Evolutionary conservation across 495 filamentous ascomycete species (phyloP), one percentile per base, ranked within the genome.

Genomic region (Penicillium angulare): DNA sequence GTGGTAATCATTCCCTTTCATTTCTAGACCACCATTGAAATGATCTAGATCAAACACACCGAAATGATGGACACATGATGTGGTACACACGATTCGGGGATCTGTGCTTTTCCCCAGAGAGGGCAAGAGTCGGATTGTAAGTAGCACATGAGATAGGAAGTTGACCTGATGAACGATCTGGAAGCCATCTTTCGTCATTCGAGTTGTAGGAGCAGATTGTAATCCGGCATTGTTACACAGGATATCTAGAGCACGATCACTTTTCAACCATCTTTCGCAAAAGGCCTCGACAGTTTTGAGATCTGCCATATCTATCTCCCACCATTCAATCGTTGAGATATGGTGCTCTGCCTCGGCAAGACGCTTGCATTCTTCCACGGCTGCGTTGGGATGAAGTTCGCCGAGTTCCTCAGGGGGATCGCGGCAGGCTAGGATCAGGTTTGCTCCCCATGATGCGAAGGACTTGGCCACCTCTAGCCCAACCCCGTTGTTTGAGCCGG

Each of bases 291-390:
- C 62, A 0, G 71, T 79, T 5, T 50, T 46, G 35, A 80, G 69
- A 9, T 65, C 61, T 15, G 60, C 64, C 64, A 84, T 73, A 40
- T 84, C 80, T 0, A 86, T 43, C 15, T 66, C 55, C 72, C 78
- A 80, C 35, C 78, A 75, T 33, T 81, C 68, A n/a, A 73, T 72
- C 0, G 27, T 66, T 3, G 74, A 55, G 7, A 43, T 26, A 24
- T 67, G 59, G 12, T 56, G 59, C 3, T 53, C 22, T 12, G 47
- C 42, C 20, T 43, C 21, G 5, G 64, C 59, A 15, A 59, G 21
- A 0, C 32, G 20, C 31, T 55, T 53, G 38, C 61, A 65, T 48
- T 59, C 45, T 22, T 60, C 29, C 5, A 55, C 47, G 3, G 59
- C 64, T 2, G 44, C 46, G 15, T 53, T 40, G 5, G 64, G 64